Percentiles rank a stretch among this genome's conserved stretches.
Evolutionary conservation across 2,329 filamentous ascomycete species (phyloP).

Genomic region (Cladophialophora carrionii): DNA sequence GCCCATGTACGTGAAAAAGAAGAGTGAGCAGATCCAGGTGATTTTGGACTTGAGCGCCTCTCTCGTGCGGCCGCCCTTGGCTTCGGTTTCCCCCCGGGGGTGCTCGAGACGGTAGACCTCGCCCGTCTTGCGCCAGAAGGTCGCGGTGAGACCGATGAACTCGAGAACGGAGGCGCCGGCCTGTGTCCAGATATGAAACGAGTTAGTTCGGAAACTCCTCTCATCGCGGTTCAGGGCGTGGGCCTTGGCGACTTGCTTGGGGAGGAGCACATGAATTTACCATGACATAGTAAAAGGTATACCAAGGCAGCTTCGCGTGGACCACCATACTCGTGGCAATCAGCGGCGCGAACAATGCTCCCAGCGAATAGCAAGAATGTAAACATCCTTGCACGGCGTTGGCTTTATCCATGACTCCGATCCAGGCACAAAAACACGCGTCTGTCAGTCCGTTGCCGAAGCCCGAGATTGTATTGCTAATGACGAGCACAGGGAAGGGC

Average conservation of each 20-base stretch:
- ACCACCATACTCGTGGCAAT: slow-evolving; percentile 73
- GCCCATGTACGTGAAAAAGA: slow-evolving; percentile 74
- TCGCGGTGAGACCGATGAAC: slow-evolving; percentile 53
- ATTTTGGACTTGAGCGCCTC: slow-evolving; percentile 46
- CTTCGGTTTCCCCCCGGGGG: slow-evolving; percentile 38
- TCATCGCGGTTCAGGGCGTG: background rate
- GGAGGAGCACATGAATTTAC: slow-evolving; percentile 8
- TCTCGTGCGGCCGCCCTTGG: slow-evolving; percentile 46
- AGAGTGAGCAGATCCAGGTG: slow-evolving; percentile 72
- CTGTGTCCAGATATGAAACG: slow-evolving; percentile 36
- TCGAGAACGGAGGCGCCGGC: slow-evolving; percentile 62
- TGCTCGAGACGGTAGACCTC: slow-evolving; percentile 59
- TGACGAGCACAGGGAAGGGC: slow-evolving; percentile 49
- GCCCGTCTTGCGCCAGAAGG: slow-evolving; percentile 68
- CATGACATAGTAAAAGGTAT: slow-evolving; percentile 73
- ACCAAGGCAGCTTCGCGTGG: slow-evolving; percentile 65
- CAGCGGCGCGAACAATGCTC: slow-evolving; percentile 68
- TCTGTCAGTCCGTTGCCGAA: slow-evolving; percentile 52
- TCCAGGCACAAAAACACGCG: slow-evolving; percentile 64
- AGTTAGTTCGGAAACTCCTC: background rate
- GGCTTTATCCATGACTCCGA: slow-evolving; percentile 72
- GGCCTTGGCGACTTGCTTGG: background rate
- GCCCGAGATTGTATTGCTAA: slow-evolving; percentile 48
- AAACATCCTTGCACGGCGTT: slow-evolving; percentile 75
- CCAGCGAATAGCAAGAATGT: slow-evolving; percentile 72